Base-by-base conservation (phyloP, 805 yeast species). In the Kluyveromyces wickerhamii region DNA sequence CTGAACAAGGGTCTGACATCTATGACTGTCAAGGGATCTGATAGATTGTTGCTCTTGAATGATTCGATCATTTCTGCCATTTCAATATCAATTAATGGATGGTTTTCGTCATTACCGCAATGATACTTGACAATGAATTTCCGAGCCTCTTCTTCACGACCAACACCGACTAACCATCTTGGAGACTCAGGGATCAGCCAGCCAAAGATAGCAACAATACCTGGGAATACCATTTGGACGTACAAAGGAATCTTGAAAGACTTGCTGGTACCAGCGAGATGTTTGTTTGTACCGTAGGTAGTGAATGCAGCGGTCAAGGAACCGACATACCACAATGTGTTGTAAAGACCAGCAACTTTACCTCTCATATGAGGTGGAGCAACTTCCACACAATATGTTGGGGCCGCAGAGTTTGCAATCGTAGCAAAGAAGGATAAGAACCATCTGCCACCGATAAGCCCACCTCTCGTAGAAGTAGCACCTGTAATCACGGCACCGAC, bases 171-270 rank as follows among this genome's bases (percentile, higher is more conserved):
- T 57, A 78, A 65, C 60, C 55, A 79, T 60, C 86, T 67, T 47
- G 86, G 83, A 14, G 85, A 77, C 63, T 79, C 87, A 30, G 86
- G 86, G 71, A 77, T 75, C 45, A 69, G 66, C 7, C 29, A 27
- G 11, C 29, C 29, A 27, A 27, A 27, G 7, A 27, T 27, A 27
- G 20, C 14, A 4, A 48, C 46, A n/a, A 51, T 35, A 12, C 48
- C 51, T 10, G 56, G 56, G 40, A 42, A 51, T 17, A 49, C 32
- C 4, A 41, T 25, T 39, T 49, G 54, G 17, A 48, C 34, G 46
- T 51, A 49, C 10, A 49, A 38, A 14, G 47, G 48, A 20, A 49
- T 37, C 35, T 44, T 48, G 32, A 49, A 47, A 13, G 45, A n/a
- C 21, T 29, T 30, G n/a, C 27, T 27, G 4, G 12, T 17, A 5